Conservation (phyloP, 495 filamentous ascomycete genomes). For the Penicillium canariense region DNA sequence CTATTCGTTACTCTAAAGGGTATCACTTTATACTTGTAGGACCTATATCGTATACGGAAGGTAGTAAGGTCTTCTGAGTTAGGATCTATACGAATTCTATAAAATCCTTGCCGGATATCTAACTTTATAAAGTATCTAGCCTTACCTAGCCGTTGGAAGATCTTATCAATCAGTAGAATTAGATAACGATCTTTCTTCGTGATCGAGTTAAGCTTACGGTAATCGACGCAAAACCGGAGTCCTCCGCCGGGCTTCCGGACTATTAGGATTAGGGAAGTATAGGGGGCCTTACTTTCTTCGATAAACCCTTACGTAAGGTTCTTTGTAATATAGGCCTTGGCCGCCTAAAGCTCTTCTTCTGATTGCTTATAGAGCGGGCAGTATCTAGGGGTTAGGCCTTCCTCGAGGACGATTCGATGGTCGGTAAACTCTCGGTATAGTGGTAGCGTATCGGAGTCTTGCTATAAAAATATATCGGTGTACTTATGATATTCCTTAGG, state of each 20-base stretch:
- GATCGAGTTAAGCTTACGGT: constrained; percentile 38
- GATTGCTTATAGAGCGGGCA: constrained; percentile 5
- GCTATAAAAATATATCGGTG: constrained; percentile 7
- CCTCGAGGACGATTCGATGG: constrained; percentile 1
- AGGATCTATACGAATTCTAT: constrained; percentile 29
- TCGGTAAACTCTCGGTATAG: not conserved
- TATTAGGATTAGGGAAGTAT: constrained; percentile 34
- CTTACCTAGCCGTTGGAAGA: constrained; percentile 24
- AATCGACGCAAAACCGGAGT: constrained; percentile 47
- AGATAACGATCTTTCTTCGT: constrained; percentile 45
- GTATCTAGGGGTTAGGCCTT: not conserved
- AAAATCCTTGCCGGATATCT: constrained; percentile 40
- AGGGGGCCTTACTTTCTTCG: constrained; percentile 27
- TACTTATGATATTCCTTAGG: not conserved
- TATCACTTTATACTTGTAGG: constrained; percentile 6
- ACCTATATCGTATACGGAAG: not conserved
- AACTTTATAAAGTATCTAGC: constrained; percentile 45
- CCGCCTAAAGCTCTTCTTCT: not conserved
- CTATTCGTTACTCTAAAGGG: constrained; percentile 7
- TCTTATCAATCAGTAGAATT: constrained; percentile 46
- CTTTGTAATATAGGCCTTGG: not conserved
- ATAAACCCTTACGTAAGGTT: constrained; percentile 33
- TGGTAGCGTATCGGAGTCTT: constrained; percentile 1
- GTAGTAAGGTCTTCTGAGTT: not conserved
- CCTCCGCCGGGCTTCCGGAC: constrained; percentile 29